phyloP scores from a whole-genome alignment of 192 early-diverging fungal genomes.

The Backusella mclennaniae region DNA sequence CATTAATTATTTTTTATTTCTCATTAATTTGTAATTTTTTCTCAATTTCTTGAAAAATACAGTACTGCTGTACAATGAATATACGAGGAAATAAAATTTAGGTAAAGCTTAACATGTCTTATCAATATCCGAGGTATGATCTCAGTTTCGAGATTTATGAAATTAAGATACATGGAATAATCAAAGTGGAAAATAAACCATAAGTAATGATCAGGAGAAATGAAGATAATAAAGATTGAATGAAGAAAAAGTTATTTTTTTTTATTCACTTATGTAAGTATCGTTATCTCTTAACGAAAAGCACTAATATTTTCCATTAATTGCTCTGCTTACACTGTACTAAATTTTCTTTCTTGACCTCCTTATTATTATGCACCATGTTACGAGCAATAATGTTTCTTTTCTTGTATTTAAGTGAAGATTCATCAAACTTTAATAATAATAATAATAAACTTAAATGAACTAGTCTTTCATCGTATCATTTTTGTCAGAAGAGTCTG shows the following conservation, averaged over 20 bases:
- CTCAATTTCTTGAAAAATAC: too few relatives aligned
- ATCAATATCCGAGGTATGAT: slow-evolving; percentile 8
- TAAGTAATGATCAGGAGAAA: slow-evolving; percentile 4
- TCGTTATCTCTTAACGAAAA: neutral
- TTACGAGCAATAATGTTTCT: slow-evolving; percentile 3
- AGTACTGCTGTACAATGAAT: too few relatives aligned
- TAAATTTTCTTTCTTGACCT: slow-evolving; percentile 13
- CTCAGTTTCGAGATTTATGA: slow-evolving; percentile 10
- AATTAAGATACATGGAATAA: slow-evolving; percentile 3
- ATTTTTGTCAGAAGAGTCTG: too few relatives aligned
- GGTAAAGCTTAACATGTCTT: slow-evolving; percentile 1
- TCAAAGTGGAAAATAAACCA: slow-evolving; percentile 3
- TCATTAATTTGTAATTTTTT: too few relatives aligned
- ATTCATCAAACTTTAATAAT: too few relatives aligned
- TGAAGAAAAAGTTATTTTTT: slow-evolving; percentile 12
- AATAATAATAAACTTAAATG: too few relatives aligned
- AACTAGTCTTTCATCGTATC: too few relatives aligned
- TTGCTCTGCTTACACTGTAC: slow-evolving; percentile 1
- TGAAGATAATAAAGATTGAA: neutral
- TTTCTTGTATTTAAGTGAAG: too few relatives aligned
- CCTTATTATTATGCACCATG: neutral
- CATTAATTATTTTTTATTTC: too few relatives aligned
- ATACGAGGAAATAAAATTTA: too few relatives aligned
- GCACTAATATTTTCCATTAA: slow-evolving; percentile 8
- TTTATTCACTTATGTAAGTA: slow-evolving; percentile 11